Percentiles rank a stretch among this genome's conserved stretches.
phyloP scores from a whole-genome alignment of 805 yeast genomes.

The Blastobotrys muscicola region DNA sequence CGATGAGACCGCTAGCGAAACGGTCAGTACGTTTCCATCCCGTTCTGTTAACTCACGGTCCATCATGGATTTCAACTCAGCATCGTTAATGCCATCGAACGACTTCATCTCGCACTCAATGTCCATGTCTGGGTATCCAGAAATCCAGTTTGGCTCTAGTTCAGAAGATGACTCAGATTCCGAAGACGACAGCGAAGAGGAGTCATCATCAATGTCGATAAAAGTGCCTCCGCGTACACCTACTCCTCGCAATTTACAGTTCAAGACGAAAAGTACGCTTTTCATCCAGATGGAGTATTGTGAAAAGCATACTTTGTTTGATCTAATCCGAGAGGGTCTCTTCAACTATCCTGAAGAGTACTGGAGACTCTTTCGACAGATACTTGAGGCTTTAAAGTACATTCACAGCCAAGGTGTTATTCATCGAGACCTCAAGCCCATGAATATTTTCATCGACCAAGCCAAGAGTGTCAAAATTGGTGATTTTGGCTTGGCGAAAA shows the following conservation, averaged over 20 bases:
- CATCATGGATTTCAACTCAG: slow-evolving; percentile 5
- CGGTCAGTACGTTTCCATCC: slow-evolving; percentile 1
- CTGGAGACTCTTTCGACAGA: slow-evolving; percentile 83
- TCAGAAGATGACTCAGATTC: slow-evolving; percentile 12
- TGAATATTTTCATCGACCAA: slow-evolving; percentile 89
- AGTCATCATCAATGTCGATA: slow-evolving; percentile 6
- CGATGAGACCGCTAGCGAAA: neutral
- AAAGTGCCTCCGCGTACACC: slow-evolving; percentile 1
- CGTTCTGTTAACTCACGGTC: neutral
- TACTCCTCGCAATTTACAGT: neutral
- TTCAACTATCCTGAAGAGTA: slow-evolving; percentile 66
- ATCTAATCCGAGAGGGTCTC: slow-evolving; percentile 70
- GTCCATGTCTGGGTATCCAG: slow-evolving; percentile 15
- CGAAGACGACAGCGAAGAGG: slow-evolving; percentile 6
- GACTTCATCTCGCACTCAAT: slow-evolving; percentile 22
- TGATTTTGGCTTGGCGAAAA: slow-evolving; percentile 94
- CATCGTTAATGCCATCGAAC: slow-evolving; percentile 9
- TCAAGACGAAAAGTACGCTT: slow-evolving; percentile 49
- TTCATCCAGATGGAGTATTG: slow-evolving; percentile 99
- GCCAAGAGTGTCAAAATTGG: slow-evolving; percentile 86
- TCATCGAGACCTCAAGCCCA: slow-evolving; percentile 91
- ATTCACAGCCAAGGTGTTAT: slow-evolving; percentile 91
- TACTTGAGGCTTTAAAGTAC: slow-evolving; percentile 80
- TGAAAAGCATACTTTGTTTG: slow-evolving; percentile 82
- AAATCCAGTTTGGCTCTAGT: slow-evolving; percentile 18